These are phyloP conservation scores for Conidiobolus incongruus DNA, from an alignment of 371 early-diverging fungal species.

Conservation along the genomic window DNA sequence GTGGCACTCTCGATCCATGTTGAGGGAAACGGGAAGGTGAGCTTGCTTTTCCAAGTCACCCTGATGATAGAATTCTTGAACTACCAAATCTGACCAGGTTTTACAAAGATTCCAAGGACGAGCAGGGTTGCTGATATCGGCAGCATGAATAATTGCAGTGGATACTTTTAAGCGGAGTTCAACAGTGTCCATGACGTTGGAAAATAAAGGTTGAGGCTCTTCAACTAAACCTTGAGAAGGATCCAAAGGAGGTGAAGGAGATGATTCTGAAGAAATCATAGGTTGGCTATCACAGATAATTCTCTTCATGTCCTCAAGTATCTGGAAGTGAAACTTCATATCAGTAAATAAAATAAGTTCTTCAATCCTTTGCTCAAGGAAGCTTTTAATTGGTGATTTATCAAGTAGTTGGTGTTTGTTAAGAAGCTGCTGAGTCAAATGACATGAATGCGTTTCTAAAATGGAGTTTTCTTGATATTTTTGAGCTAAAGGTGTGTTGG, in stretches of 20 bases:
- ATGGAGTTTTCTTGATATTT: conserved; percentile 52
- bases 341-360: conserved; percentile 61
- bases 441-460: conserved; percentile 66
- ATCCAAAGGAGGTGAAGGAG: not conserved
- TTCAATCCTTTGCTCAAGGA: conserved; percentile 12
- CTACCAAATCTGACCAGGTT: conserved; percentile 66
- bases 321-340: conserved; percentile 68
- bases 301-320: conserved; percentile 38
- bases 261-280: not conserved
- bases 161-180: conserved; percentile 32
- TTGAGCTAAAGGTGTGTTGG: conserved; percentile 43
- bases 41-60: conserved; percentile 55
- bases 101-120: conserved; percentile 64
- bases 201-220: not conserved
- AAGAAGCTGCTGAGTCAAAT: conserved; percentile 39
- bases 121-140: conserved; percentile 72
- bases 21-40: conserved; percentile 55
- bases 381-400: conserved; percentile 11
- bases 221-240: not conserved
- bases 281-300: not conserved
- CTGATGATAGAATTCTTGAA: conserved; percentile 65
- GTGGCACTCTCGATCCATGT: conserved; percentile 56
- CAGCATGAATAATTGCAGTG: conserved; percentile 54
- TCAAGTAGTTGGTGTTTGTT: conserved; percentile 39
- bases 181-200: conserved; percentile 6